Evolutionary conservation across 345 rosid species (phyloP).

Genomic region (Linum trigynum): DNA sequence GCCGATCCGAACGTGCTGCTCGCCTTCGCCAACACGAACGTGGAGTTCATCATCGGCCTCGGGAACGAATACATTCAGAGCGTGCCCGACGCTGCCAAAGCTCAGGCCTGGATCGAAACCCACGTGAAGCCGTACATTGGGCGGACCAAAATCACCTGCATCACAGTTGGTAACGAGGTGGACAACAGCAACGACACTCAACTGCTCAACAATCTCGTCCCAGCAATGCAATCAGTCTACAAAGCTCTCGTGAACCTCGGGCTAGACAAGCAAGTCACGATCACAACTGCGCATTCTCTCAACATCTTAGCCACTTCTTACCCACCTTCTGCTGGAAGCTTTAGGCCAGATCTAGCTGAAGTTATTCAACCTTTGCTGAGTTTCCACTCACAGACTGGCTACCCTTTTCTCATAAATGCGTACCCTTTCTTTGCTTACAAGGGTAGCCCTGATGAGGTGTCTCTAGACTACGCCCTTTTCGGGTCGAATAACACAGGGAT

Average conservation of each 20-base stretch:
- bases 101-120: conserved; percentile 63
- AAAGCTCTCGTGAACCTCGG: conserved; percentile 42
- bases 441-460: conserved; percentile 39
- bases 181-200: conserved; percentile 32
- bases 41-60: conserved; percentile 69
- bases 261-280: conserved; percentile 53
- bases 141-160: conserved; percentile 51
- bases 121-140: conserved; percentile 53
- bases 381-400: conserved; percentile 52
- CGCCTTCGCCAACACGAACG: conserved; percentile 57
- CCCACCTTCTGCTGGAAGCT: conserved; percentile 73
- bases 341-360: conserved; percentile 41
- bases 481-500: conserved; percentile 56
- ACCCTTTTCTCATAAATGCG: conserved; percentile 78
- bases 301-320: conserved; percentile 44
- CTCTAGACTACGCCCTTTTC: conserved; percentile 66
- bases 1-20: conserved; percentile 71
- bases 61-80: conserved; percentile 53
- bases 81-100: conserved; percentile 54
- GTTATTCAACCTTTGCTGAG: conserved; percentile 47
- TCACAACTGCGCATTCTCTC: conserved; percentile 66
- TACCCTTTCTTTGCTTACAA: conserved; percentile 87
- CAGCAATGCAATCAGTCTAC: conserved; percentile 71
- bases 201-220: conserved; percentile 40
- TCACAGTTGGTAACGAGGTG: conserved; percentile 77